These are phyloP conservation scores for Nasturtium officinale DNA, from an alignment of 345 rosid genomes.

Conservation along the genomic window DNA sequence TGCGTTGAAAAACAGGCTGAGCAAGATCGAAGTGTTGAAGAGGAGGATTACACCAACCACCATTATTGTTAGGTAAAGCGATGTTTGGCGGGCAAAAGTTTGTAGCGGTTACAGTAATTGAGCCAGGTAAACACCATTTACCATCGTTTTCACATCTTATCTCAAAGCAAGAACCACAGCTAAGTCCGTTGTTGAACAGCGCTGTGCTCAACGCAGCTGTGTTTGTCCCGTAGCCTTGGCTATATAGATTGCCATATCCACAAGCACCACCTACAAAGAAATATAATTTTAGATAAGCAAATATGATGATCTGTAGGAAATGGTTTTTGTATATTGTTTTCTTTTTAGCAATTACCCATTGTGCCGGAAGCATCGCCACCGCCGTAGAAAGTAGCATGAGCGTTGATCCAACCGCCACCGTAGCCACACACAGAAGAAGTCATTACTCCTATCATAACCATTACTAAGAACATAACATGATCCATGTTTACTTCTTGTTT, in stretches of 20 bases:
- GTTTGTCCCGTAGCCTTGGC: constrained; percentile 65
- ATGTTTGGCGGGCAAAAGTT: constrained; percentile 69
- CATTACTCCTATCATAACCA: constrained; percentile 28
- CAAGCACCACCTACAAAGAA: constrained; percentile 65
- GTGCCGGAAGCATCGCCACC: constrained; percentile 90
- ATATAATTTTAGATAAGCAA: neutral
- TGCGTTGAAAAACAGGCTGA: constrained; percentile 61
- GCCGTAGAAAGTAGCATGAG: constrained; percentile 95
- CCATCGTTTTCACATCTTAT: constrained; percentile 57
- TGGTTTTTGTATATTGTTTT: neutral
- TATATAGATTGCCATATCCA: constrained; percentile 65
- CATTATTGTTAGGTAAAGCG: constrained; percentile 55
- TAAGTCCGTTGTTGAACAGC: constrained; percentile 59
- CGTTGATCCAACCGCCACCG: constrained; percentile 70
- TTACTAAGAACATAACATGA: constrained; percentile 14
- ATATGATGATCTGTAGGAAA: neutral
- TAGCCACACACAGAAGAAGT: constrained; percentile 29
- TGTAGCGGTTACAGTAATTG: constrained; percentile 59
- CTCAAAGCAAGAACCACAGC: constrained; percentile 72
- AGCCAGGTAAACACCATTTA: constrained; percentile 62
- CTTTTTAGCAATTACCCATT: constrained; percentile 53
- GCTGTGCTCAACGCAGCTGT: constrained; percentile 73
- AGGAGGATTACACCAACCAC: constrained; percentile 78
- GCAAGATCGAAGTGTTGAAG: constrained; percentile 66
- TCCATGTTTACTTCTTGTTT: constrained; percentile 25